Conservation (phyloP, 1,284 basidiomycete species). For the Neolentinus lepideus region DNA sequence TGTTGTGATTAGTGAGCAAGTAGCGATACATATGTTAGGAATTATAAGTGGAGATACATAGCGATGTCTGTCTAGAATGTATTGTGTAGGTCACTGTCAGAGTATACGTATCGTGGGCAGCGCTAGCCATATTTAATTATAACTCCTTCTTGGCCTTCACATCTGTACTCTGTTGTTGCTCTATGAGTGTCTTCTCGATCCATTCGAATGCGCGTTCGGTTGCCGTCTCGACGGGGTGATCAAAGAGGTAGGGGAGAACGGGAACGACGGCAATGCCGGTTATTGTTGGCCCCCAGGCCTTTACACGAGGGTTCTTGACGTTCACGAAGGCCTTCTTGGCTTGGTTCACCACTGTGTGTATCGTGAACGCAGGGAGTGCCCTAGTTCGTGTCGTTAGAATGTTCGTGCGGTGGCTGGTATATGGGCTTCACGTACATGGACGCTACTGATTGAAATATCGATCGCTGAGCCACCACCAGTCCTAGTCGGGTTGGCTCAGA, state of each 20-base stretch:
- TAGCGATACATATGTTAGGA: neutral
- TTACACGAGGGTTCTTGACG: slow-evolving; percentile 53
- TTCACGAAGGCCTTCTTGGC: slow-evolving; percentile 72
- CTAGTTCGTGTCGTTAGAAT: slow-evolving; percentile 24
- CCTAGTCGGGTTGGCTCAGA: slow-evolving; percentile 70
- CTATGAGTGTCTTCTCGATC: slow-evolving; percentile 46
- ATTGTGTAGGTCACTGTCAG: neutral
- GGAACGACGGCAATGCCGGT: slow-evolving; percentile 79
- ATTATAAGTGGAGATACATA: neutral
- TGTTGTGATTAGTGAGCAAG: neutral
- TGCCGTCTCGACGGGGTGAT: slow-evolving; percentile 72
- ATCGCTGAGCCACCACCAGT: slow-evolving; percentile 70
- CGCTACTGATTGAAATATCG: slow-evolving; percentile 83
- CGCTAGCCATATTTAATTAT: neutral
- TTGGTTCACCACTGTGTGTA: slow-evolving; percentile 80
- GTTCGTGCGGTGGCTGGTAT: neutral
- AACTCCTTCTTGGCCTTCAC: slow-evolving; percentile 11
- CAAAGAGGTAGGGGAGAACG: slow-evolving; percentile 71
- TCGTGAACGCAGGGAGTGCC: slow-evolving; percentile 76
- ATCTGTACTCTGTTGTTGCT: slow-evolving; percentile 15
- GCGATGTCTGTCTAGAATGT: neutral
- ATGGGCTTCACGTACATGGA: slow-evolving; percentile 57
- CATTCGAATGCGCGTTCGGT: slow-evolving; percentile 63
- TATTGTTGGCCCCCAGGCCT: slow-evolving; percentile 76
- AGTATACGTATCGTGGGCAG: neutral